phyloP scores from a whole-genome alignment of 805 yeast genomes.

The Suhomyces prunicola region DNA sequence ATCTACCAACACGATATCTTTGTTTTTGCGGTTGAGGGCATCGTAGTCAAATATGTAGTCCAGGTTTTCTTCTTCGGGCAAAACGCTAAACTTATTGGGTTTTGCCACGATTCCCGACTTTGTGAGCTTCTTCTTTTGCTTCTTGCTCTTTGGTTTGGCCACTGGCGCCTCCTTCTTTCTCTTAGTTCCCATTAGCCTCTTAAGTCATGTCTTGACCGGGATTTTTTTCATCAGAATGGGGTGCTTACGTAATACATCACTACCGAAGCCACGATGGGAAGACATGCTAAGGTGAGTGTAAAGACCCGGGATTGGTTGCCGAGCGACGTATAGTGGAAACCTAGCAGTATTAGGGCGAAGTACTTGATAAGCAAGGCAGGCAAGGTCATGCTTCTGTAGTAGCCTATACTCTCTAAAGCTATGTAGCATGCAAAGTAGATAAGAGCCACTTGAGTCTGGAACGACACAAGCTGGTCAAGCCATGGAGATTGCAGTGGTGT shows the following conservation, averaged over 20 bases:
- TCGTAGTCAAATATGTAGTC: constrained; percentile 22
- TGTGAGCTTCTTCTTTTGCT: constrained; percentile 19
- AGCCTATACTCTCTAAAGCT: not conserved
- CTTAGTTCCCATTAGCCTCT: constrained; percentile 9
- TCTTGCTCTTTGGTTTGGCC: constrained; percentile 18
- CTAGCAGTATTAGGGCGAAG: not conserved
- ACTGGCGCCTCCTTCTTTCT: constrained; percentile 11
- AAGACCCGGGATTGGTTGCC: not conserved
- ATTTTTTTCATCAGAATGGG: not conserved
- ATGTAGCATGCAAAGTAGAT: not conserved
- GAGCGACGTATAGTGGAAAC: not conserved
- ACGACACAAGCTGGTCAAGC: not conserved
- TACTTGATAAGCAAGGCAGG: not conserved
- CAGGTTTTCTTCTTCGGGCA: constrained; percentile 16
- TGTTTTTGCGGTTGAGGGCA: constrained; percentile 9
- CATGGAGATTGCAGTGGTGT: not conserved
- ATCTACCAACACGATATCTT: constrained; percentile 31
- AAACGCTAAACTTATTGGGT: constrained; percentile 20
- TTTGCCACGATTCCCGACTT: constrained; percentile 9
- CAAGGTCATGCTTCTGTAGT: not conserved
- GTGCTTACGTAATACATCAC: not conserved
- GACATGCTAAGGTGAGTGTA: not conserved
- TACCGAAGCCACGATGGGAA: not conserved
- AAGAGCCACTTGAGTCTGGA: not conserved
- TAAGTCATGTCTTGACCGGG: not conserved